These are phyloP conservation scores for Amaranthus hypochondriacus DNA, from an alignment of 148 eudicot genomes.

Conservation along the genomic window DNA sequence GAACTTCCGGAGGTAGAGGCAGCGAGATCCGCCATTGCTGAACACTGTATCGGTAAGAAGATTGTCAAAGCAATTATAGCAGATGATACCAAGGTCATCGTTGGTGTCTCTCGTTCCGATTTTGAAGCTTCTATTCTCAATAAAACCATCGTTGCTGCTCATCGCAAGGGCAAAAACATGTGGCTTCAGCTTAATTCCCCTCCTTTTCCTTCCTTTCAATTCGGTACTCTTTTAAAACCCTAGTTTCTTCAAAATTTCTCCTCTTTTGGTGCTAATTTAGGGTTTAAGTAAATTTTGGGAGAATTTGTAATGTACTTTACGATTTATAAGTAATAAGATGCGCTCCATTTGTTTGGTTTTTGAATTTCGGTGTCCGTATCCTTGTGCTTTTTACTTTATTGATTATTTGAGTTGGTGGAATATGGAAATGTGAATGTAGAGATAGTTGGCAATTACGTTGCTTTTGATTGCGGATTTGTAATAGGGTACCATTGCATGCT, in stretches of 20 bases:
- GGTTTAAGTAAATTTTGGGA: background rate
- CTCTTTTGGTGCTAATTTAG: slow-evolving; percentile 8
- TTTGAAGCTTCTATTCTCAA: slow-evolving; percentile 61
- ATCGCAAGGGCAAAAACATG: slow-evolving; percentile 90
- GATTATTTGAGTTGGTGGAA: too few relatives aligned
- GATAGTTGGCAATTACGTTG: background rate
- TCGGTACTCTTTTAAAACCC: slow-evolving; percentile 54
- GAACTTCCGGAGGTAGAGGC: slow-evolving; percentile 97
- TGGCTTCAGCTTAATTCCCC: slow-evolving; percentile 95
- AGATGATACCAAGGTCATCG: slow-evolving; percentile 72
- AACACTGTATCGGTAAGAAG: slow-evolving; percentile 70
- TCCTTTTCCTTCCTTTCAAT: slow-evolving; percentile 91
- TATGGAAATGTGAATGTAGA: background rate
- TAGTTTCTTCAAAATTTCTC: slow-evolving; percentile 10
- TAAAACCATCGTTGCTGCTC: slow-evolving; percentile 76
- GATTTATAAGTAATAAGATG: background rate
- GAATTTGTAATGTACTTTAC: background rate
- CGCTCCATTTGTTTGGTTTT: background rate
- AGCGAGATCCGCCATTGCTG: slow-evolving; percentile 73
- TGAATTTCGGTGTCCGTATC: background rate
- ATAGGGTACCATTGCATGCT: background rate
- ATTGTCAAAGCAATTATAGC: slow-evolving; percentile 56
- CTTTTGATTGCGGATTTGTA: background rate
- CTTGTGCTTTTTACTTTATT: background rate
- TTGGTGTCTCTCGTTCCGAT: slow-evolving; percentile 55